Conservation (phyloP, 352 stramenopile species). For the Phytophthora pluvialis region DNA sequence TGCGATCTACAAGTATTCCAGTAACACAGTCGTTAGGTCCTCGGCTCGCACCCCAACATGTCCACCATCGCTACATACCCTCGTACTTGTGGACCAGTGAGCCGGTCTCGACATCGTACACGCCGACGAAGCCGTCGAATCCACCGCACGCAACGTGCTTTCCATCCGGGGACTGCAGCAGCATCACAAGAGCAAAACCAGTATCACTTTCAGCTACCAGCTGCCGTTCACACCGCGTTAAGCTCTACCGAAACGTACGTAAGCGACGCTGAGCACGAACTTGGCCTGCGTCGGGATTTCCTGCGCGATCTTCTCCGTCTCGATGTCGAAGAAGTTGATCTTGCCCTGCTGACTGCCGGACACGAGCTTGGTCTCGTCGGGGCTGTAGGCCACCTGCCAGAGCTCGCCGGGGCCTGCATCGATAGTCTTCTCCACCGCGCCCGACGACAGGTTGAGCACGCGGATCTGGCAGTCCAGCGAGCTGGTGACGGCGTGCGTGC, state of each 20-base stretch:
- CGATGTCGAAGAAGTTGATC: constrained; percentile 88
- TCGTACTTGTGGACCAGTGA: constrained; percentile 87
- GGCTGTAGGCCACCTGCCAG: constrained; percentile 88
- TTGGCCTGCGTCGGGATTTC: constrained; percentile 78
- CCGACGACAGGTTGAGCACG: constrained; percentile 75
- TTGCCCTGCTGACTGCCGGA: constrained; percentile 87
- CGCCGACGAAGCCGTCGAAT: constrained; percentile 86
- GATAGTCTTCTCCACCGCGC: constrained; percentile 83
- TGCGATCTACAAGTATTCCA: constrained; percentile 55
- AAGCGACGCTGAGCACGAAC: constrained; percentile 80
- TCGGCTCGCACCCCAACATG: not conserved
- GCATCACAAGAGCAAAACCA: constrained; percentile 7
- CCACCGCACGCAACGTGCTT: constrained; percentile 84
- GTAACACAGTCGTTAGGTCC: not conserved
- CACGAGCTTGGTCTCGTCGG: constrained; percentile 81
- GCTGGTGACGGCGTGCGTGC: constrained; percentile 77
- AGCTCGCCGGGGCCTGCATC: constrained; percentile 87
- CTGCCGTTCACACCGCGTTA: not conserved
- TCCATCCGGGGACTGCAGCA: constrained; percentile 70
- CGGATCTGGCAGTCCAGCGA: constrained; percentile 88
- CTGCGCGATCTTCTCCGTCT: constrained; percentile 78
- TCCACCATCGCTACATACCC: constrained; percentile 39
- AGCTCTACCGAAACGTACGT: constrained; percentile 44
- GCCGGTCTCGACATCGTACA: constrained; percentile 85
- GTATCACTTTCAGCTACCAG: not conserved